Evolutionary conservation across 2,329 filamentous ascomycete species (phyloP).

Genomic region (Diatrype stigma): DNA sequence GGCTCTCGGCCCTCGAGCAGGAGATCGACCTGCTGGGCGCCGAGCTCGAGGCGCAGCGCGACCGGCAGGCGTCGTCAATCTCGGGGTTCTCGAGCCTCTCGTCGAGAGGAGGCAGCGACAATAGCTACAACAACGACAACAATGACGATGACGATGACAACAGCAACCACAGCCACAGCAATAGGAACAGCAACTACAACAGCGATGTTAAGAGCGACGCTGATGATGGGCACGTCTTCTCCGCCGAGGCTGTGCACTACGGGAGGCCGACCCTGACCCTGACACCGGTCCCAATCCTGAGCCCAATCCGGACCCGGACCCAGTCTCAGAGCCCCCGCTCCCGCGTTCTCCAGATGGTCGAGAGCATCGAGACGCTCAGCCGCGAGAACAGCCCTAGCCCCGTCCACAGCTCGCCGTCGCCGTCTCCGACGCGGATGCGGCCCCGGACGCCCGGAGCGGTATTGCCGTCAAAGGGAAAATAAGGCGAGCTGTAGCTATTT

Average conservation of each 20-base stretch:
- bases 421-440: too few relatives aligned
- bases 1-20: conserved; percentile 3
- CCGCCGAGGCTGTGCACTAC: conserved; percentile 42
- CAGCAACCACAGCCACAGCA: conserved; percentile 25
- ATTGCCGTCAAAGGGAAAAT: too few relatives aligned
- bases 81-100: neutral
- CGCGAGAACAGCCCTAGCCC: conserved; percentile 36
- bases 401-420: neutral
- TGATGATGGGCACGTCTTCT: conserved; percentile 13
- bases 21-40: conserved; percentile 7
- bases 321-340: too few relatives aligned
- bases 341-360: conserved; percentile 52
- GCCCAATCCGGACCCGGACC: too few relatives aligned
- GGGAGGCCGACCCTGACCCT: conserved; percentile 14
- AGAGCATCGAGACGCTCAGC: conserved; percentile 48
- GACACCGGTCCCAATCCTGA: conserved; percentile 14
- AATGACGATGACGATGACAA: conserved; percentile 3
- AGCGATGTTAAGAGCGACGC: neutral
- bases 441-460: too few relatives aligned
- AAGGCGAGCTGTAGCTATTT: too few relatives aligned
- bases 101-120: neutral
- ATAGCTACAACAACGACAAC: conserved; percentile 24
- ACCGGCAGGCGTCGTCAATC: conserved; percentile 8
- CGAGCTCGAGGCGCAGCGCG: conserved; percentile 1
- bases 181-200: neutral